Evolutionary conservation across 805 yeast species (phyloP), one percentile per base, ranked within the genome.

Genomic region (Metschnikowia dekortorum): DNA sequence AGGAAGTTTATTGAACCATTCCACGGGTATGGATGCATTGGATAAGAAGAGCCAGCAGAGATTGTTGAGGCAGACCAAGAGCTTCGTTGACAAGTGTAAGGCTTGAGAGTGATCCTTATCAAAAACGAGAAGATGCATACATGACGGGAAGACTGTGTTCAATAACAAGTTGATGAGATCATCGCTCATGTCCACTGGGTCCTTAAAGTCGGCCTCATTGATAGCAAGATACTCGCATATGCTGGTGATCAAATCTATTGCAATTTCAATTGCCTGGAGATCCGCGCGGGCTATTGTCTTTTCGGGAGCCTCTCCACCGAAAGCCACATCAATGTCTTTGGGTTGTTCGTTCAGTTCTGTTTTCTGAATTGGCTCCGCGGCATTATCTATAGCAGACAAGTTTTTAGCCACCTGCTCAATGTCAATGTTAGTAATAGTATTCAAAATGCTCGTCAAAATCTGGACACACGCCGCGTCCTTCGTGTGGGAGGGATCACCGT

Each of bases 161-260:
- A 69, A 49, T 18, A 71, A 53, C 6, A 63, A 51, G 6, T 54
- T 48, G 1, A 53, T 39, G 22, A 68, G 51, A 8, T 56, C 62
- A 8, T 50, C 43, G 14, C 58, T 45, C 40, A 72, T 58, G 13
- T 51, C 31, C 16, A 63, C 56, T 1, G 68, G 65, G 7, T 54
- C 59, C 10, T 56, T 54, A 11, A 51, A 43, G n/a, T 69, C 52
- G 7, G 52, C 48, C 28, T 67, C 70, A 47, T 60, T 61, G n/a
- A 67, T 52, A 9, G 76, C 65, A 29, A 72, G 61, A 49, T 68
- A 76, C 64, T 90, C 97, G 57, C 86, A 78, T 6, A 84, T 72
- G 1, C 91, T 86, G 1, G 97, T 82, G 26, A 89, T 71, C 32
- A 92, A 65, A 64, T 92, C 98, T 22, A 91, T 67, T 0, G 86